Evolutionary conservation across 345 rosid genomes (phyloP).

Genomic region (Eucalyptus sp.): DNA sequence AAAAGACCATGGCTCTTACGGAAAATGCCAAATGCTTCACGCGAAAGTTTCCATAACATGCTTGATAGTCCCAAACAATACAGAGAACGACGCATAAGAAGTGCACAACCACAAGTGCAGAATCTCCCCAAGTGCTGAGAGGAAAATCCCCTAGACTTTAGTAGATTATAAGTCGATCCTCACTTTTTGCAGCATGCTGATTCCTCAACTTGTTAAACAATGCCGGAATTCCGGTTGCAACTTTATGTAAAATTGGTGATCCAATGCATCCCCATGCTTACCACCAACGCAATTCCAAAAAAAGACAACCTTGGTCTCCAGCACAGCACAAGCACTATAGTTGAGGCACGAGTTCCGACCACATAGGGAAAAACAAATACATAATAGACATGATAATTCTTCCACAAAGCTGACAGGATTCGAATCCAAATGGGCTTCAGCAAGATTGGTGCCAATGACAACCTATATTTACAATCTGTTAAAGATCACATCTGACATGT

Average conservation of each 20-base stretch:
- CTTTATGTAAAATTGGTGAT: not conserved
- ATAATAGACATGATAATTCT: not conserved
- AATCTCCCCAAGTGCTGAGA: not conserved
- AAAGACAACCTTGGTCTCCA: not conserved
- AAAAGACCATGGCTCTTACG: not conserved
- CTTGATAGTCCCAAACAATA: not conserved
- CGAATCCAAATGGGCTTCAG: not conserved
- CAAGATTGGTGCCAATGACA: not conserved
- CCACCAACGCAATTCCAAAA: not conserved
- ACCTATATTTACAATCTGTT: not conserved
- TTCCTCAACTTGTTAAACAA: not conserved
- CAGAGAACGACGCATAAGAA: not conserved
- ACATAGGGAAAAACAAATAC: not conserved
- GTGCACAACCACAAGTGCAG: not conserved
- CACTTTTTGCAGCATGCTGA: not conserved
- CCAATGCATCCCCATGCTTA: not conserved
- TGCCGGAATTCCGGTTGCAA: not conserved
- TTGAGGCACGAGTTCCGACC: not conserved
- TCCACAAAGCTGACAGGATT: not conserved
- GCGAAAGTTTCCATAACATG: not conserved
- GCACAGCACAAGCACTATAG: not conserved
- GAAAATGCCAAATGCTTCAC: not conserved
- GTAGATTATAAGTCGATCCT: not conserved
- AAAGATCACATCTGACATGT: not conserved
- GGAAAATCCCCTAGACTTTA: not conserved